Conservation (phyloP, 2,329 filamentous ascomycete genomes). For the Emmonsiellopsis sp. region DNA sequence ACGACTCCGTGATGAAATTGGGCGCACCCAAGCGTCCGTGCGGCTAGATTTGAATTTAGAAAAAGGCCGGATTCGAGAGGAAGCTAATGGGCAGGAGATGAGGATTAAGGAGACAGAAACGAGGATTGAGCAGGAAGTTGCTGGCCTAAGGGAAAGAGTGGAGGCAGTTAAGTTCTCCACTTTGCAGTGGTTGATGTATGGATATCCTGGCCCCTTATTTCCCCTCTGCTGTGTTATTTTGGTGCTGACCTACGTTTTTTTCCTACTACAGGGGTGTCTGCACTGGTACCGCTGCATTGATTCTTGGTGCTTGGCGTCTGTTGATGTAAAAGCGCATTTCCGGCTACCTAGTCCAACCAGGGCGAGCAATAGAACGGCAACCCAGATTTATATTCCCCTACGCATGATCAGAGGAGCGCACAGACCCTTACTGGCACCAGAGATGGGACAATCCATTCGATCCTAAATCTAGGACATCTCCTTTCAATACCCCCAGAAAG, state of each 20-base stretch:
- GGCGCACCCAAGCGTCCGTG: conserved; percentile 86
- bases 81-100: conserved; percentile 91
- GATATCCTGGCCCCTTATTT: conserved; percentile 31
- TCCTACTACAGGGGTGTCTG: conserved; percentile 47
- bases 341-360: neutral
- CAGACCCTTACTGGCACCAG: neutral
- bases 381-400: neutral
- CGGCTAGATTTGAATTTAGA: conserved; percentile 89
- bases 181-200: conserved; percentile 94
- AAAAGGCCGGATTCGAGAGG: conserved; percentile 91
- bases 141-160: conserved; percentile 77
- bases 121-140: conserved; percentile 95
- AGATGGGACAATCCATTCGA: neutral
- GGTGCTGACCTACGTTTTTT: conserved; percentile 18
- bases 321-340: conserved; percentile 43
- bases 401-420: too few species aligned
- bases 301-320: conserved; percentile 59
- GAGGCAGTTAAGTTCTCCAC: conserved; percentile 98
- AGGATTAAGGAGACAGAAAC: conserved; percentile 99
- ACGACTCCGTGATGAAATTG: conserved; percentile 84
- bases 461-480: neutral
- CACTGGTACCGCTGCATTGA: conserved; percentile 56
- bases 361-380: neutral
- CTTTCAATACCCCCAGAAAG: conserved; percentile 1
- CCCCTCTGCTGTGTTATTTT: neutral